phyloP scores from a whole-genome alignment of 495 filamentous ascomycete genomes.

The Penicillium bialowiezense region DNA sequence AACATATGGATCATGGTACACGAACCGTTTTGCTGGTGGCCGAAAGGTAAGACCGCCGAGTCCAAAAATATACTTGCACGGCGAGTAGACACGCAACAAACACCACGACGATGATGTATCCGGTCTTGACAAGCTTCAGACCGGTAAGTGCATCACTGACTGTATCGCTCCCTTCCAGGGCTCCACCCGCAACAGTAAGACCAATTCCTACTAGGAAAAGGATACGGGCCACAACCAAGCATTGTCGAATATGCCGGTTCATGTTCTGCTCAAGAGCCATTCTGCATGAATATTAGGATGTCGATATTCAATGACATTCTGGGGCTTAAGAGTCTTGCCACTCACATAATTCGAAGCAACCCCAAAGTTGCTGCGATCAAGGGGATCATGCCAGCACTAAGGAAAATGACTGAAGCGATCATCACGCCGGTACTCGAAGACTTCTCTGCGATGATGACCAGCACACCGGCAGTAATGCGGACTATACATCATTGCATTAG shows the following conservation, averaged over 20 bases:
- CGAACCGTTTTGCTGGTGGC: constrained; percentile 12
- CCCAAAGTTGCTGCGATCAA: constrained; percentile 26
- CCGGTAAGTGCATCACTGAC: constrained; percentile 10
- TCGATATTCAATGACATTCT: too few relatives aligned
- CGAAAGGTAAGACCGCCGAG: constrained; percentile 6
- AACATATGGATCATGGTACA: not conserved
- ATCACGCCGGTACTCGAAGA: constrained; percentile 15
- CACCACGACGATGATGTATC: constrained; percentile 24
- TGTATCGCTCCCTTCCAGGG: constrained; percentile 19
- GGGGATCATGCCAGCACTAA: constrained; percentile 26
- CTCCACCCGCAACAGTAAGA: constrained; percentile 24
- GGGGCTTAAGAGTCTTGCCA: too few relatives aligned
- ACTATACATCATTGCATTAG: constrained; percentile 9
- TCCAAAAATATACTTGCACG: constrained; percentile 25
- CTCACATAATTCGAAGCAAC: constrained; percentile 27
- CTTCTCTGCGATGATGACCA: constrained; percentile 22
- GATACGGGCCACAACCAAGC: constrained; percentile 15
- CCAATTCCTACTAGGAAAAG: constrained; percentile 23
- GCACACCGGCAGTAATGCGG: constrained; percentile 18
- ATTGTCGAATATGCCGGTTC: constrained; percentile 7
- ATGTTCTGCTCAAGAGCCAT: constrained; percentile 7
- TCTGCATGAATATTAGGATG: not conserved
- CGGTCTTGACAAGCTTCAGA: constrained; percentile 22
- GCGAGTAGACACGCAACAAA: constrained; percentile 20
- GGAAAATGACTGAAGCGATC: constrained; percentile 21